Evolutionary conservation across 768 basidiomycete genomes (phyloP), one percentile per base, ranked within the genome.

Genomic region (button mushroom (Agaricus bisporus)): DNA sequence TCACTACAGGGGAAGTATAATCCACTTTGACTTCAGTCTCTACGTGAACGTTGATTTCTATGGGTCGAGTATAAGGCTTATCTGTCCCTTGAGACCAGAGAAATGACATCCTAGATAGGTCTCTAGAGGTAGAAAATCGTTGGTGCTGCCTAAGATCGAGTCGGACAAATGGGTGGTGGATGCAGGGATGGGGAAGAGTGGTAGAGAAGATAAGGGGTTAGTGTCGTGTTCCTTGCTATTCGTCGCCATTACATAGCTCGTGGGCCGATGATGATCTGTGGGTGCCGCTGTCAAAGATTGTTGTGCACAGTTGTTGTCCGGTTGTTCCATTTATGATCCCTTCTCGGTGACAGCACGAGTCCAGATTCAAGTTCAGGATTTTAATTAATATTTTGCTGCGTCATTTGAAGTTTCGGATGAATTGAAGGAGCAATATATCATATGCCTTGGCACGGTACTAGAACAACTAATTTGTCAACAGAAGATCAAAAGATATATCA

Each of bases 11-110:
- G 4, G 32, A 32, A 11, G 32, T 39, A 15, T 56, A 58, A 41
- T 65, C 60, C 7, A 64, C 60, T 41, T 63, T 59, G 18, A 65
- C 64, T 38, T 63, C 51, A 2, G 62, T 66, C 48, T 66, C 65
- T 12, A 68, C 64, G 10, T 61, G 57, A 20, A 70, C 63, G 11
- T 58, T 53, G 35, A 68, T 66, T 14, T 58, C 56, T 9, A 58
- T 47, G n/a, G 41, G 41, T 9, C 22, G 18, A 17, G 44, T 44
- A 5, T 28, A 17, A 14, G 17, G 11, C 3, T 14, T 8, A 3
- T 54, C 37, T 5, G 15, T 45, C 32, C 5, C 11, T 15, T 3
- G 39, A 7, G 22, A 22, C 49, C 49, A 50, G 26, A 46, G 38
- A 22, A 35, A 41, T 7, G 37, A 14, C 49, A 51, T 50, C 17